A percentile compares a stretch with the other conserved stretches of the same genome.
Evolutionary conservation across 805 yeast genomes (phyloP).

Genomic region (Wickerhamiella azymoides): DNA sequence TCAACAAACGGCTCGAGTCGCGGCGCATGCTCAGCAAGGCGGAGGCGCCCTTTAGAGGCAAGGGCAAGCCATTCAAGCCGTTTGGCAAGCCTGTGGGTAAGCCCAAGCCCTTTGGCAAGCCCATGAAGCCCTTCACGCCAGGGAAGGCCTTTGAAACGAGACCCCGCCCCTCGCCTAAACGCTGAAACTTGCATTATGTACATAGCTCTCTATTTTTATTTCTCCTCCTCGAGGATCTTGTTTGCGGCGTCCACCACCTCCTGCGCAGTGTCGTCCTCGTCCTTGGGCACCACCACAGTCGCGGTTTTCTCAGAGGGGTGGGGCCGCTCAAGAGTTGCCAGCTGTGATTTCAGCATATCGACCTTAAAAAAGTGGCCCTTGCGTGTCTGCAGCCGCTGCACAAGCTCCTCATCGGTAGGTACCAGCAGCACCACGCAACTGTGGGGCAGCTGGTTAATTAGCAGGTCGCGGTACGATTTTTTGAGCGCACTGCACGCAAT

Average conservation of each 20-base stretch:
- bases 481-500: constrained; percentile 83
- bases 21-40: neutral
- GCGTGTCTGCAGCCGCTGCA: constrained; percentile 48
- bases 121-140: too few relatives aligned
- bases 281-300: neutral
- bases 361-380: constrained; percentile 77
- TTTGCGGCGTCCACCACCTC: constrained; percentile 2
- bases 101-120: too few relatives aligned
- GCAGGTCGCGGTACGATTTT: constrained; percentile 49
- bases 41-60: too few relatives aligned
- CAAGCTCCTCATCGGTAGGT: constrained; percentile 47
- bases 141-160: too few relatives aligned
- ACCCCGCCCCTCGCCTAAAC: neutral
- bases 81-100: too few relatives aligned
- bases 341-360: constrained; percentile 70
- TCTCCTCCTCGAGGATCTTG: neutral
- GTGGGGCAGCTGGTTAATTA: constrained; percentile 27
- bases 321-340: constrained; percentile 63
- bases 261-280: neutral
- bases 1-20: constrained; percentile 30
- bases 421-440: constrained; percentile 52
- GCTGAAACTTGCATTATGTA: neutral
- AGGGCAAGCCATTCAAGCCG: neutral
- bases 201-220: neutral
- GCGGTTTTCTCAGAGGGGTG: constrained; percentile 13